Evolutionary conservation across 495 filamentous ascomycete species (phyloP).

Genomic region (Hypoxylon cercidicola): DNA sequence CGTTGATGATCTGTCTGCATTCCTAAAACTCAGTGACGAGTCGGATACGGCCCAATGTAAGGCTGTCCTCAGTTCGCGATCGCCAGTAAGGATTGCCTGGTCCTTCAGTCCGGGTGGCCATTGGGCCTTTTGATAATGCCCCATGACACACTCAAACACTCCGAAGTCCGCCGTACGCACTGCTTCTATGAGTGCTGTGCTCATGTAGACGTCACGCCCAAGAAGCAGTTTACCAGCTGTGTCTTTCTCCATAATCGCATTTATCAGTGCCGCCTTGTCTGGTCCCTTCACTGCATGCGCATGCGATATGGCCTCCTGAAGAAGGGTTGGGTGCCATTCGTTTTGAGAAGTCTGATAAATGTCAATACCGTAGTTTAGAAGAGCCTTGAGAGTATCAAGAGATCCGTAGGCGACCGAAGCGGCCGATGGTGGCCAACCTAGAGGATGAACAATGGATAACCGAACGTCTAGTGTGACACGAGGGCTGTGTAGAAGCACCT

Average conservation of each 20-base stretch:
- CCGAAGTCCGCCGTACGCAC: conserved; percentile 27
- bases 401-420: conserved; percentile 26
- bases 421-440: conserved; percentile 17
- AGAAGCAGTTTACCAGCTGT: conserved; percentile 16
- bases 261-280: conserved; percentile 28
- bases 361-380: conserved; percentile 23
- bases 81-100: conserved; percentile 13
- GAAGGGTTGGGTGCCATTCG: conserved; percentile 15
- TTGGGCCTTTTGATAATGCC: conserved; percentile 15
- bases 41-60: conserved; percentile 32
- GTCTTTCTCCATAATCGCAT: conserved; percentile 36
- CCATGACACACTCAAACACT: conserved; percentile 32
- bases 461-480: conserved; percentile 18
- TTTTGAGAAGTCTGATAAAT: conserved; percentile 16
- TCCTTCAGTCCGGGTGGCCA: conserved; percentile 14
- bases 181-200: conserved; percentile 28
- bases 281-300: conserved; percentile 25
- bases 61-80: conserved; percentile 23
- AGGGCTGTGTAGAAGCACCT: conserved; percentile 24
- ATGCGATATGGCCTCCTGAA: conserved; percentile 20
- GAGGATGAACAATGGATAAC: not conserved
- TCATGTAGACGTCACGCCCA: conserved; percentile 18
- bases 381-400: conserved; percentile 22
- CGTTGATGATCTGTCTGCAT: conserved; percentile 8
- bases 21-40: conserved; percentile 29